Evolutionary conservation across 352 stramenopile species (phyloP).

Genomic region (Phytopythium ostracodes): DNA sequence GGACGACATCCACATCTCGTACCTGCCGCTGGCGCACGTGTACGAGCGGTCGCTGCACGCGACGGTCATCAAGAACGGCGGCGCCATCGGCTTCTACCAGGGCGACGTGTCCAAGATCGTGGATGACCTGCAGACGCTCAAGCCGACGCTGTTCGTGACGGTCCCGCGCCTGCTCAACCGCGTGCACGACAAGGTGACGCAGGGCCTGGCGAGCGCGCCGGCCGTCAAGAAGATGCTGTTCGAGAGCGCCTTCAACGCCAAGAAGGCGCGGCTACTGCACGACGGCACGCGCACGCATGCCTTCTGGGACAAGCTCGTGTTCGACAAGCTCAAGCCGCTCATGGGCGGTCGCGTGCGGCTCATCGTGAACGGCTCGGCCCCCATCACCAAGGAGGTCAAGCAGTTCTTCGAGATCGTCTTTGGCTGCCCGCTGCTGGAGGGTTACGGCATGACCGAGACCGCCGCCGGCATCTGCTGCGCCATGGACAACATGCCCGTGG

Average conservation of each 20-base stretch:
- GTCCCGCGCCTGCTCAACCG: slow-evolving; percentile 94
- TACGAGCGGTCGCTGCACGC: slow-evolving; percentile 83
- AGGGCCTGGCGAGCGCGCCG: slow-evolving; percentile 48
- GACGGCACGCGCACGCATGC: slow-evolving; percentile 35
- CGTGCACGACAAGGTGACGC: slow-evolving; percentile 91
- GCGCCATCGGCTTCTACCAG: slow-evolving; percentile 89
- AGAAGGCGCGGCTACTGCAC: slow-evolving; percentile 50
- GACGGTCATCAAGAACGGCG: slow-evolving; percentile 55
- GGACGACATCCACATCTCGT: slow-evolving; percentile 76
- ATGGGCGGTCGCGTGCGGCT: slow-evolving; percentile 88
- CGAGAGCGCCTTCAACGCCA: slow-evolving; percentile 71
- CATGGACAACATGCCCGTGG: slow-evolving; percentile 26
- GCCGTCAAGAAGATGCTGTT: slow-evolving; percentile 88
- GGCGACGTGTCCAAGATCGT: slow-evolving; percentile 86
- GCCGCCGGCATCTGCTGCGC: slow-evolving; percentile 76
- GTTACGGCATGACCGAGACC: slow-evolving; percentile 94
- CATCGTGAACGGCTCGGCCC: slow-evolving; percentile 93
- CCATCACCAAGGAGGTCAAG: slow-evolving; percentile 91
- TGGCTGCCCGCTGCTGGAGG: slow-evolving; percentile 86
- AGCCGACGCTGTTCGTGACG: slow-evolving; percentile 87
- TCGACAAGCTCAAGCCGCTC: slow-evolving; percentile 91
- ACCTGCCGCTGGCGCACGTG: slow-evolving; percentile 93
- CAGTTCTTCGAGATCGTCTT: slow-evolving; percentile 92
- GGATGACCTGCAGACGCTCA: slow-evolving; percentile 86
- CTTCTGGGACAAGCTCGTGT: slow-evolving; percentile 94